phyloP scores from a whole-genome alignment of 2,329 filamentous ascomycete genomes.

The Aspergillus udagawae region DNA sequence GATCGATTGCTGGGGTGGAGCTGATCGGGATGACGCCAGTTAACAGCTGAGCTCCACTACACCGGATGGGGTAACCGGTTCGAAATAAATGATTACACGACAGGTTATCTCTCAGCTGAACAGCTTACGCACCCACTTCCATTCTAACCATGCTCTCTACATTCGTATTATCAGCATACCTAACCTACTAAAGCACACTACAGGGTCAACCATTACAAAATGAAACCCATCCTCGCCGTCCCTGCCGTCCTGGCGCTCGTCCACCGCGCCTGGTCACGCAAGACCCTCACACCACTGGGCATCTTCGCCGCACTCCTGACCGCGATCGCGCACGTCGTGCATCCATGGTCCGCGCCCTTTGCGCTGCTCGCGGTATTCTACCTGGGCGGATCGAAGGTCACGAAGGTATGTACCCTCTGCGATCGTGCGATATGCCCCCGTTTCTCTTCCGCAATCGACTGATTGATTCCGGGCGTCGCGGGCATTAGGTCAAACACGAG shows the following conservation, averaged over 20 bases:
- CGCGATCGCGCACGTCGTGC: conserved; percentile 76
- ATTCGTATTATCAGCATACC: background rate
- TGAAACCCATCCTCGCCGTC: conserved; percentile 43
- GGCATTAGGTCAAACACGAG: conserved; percentile 71
- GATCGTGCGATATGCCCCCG: background rate
- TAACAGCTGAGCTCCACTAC: background rate
- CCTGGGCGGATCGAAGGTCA: conserved; percentile 74
- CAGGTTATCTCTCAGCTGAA: background rate
- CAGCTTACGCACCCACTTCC: background rate
- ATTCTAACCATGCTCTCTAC: background rate
- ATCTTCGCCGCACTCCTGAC: conserved; percentile 69
- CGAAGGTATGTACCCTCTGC: conserved; percentile 56
- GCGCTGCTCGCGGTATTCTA: conserved; percentile 80
- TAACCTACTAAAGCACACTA: background rate
- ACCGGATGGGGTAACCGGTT: background rate
- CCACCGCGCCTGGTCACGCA: conserved; percentile 65
- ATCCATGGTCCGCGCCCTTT: conserved; percentile 94
- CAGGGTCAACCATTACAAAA: conserved; percentile 13
- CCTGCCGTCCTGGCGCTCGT: conserved; percentile 55
- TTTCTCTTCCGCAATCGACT: background rate
- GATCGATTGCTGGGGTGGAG: background rate
- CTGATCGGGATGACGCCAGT: background rate
- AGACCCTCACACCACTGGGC: conserved; percentile 74
- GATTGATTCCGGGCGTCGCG: background rate
- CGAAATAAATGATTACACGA: too few species aligned